Percentiles rank a stretch among this genome's conserved stretches.
Evolutionary conservation across 805 yeast genomes (phyloP).

Genomic region (Candida insectorum): DNA sequence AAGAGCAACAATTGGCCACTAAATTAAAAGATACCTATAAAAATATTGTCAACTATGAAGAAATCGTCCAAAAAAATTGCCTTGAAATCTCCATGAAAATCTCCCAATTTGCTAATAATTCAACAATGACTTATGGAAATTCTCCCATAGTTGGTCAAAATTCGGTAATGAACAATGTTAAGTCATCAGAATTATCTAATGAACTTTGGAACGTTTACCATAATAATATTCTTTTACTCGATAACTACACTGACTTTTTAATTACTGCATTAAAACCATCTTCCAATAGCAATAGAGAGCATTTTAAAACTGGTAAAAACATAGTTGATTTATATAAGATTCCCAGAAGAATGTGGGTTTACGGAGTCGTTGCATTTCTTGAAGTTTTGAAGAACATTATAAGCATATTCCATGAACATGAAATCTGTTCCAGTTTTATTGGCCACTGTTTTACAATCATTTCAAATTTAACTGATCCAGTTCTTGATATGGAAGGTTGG

Average conservation of each 20-base stretch:
- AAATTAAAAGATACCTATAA: constrained; percentile 75
- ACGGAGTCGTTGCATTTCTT: constrained; percentile 76
- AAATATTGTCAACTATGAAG: constrained; percentile 63
- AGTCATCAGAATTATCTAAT: constrained; percentile 49
- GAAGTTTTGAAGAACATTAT: constrained; percentile 75
- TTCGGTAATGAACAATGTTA: constrained; percentile 9
- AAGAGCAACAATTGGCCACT: constrained; percentile 63
- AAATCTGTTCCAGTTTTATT: constrained; percentile 71
- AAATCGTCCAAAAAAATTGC: constrained; percentile 67
- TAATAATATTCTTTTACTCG: constrained; percentile 60
- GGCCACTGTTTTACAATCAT: constrained; percentile 66
- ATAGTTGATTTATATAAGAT: constrained; percentile 75
- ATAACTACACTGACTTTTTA: constrained; percentile 69
- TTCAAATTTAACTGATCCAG: constrained; percentile 51
- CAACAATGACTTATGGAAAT: constrained; percentile 9
- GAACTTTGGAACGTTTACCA: constrained; percentile 72
- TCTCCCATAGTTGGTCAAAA: constrained; percentile 13
- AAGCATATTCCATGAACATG: constrained; percentile 72
- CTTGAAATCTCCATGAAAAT: constrained; percentile 54
- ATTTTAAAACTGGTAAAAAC: constrained; percentile 70
- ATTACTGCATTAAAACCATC: constrained; percentile 67
- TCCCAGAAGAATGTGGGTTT: constrained; percentile 80
- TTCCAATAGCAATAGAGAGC: constrained; percentile 36
- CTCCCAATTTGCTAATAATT: constrained; percentile 23
- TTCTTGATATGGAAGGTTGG: constrained; percentile 59